These are phyloP conservation scores for Copromyces sp. DNA, from an alignment of 495 filamentous ascomycete genomes.

Conservation along the genomic window DNA sequence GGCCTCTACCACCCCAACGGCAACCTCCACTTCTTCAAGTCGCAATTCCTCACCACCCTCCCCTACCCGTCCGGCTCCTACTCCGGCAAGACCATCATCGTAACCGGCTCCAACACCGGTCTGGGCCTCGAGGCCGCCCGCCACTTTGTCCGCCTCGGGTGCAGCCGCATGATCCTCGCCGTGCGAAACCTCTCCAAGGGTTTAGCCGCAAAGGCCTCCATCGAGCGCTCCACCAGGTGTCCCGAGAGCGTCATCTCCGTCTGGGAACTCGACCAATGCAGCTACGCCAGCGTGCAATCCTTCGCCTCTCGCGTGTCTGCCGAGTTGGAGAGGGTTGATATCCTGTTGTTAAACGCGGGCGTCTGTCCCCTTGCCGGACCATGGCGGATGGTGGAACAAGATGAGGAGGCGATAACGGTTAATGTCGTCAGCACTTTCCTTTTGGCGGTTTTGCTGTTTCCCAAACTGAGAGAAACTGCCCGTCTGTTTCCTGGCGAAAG, in stretches of 20 bases:
- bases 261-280: conserved; percentile 40
- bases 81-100: conserved; percentile 33
- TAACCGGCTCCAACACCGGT: conserved; percentile 45
- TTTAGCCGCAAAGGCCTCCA: conserved; percentile 31
- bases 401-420: conserved; percentile 40
- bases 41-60: conserved; percentile 4
- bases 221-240: conserved; percentile 29
- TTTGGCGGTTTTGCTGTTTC: conserved; percentile 35
- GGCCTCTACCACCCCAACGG: not conserved
- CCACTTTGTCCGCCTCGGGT: conserved; percentile 32
- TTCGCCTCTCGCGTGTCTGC: conserved; percentile 16
- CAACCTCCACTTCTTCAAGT: not conserved
- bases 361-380: conserved; percentile 5
- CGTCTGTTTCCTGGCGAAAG: not conserved
- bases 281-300: conserved; percentile 16
- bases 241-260: conserved; percentile 39
- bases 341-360: conserved; percentile 37
- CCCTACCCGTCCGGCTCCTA: conserved; percentile 2
- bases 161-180: conserved; percentile 36
- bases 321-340: conserved; percentile 30
- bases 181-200: conserved; percentile 34
- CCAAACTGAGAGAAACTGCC: conserved; percentile 26
- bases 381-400: conserved; percentile 20
- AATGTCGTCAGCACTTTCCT: conserved; percentile 43
- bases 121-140: conserved; percentile 42